Evolutionary conservation across 768 basidiomycete genomes (phyloP).

Genomic region (Boletellus ananas): DNA sequence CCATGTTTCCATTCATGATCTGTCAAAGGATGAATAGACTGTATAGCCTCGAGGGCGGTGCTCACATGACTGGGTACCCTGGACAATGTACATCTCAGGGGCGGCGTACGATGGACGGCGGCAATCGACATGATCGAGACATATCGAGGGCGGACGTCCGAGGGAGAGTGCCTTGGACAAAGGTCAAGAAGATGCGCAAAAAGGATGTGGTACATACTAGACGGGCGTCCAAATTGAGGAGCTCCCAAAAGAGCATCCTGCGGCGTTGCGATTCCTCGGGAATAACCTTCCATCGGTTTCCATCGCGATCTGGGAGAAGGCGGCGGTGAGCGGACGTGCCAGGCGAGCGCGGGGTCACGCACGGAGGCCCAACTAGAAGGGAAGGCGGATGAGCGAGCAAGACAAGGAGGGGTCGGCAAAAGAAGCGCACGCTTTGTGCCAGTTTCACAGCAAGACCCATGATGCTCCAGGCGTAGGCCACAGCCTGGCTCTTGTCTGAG

Average conservation of each 20-base stretch:
- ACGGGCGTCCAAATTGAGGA: slow-evolving; percentile 64
- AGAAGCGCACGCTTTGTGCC: slow-evolving; percentile 58
- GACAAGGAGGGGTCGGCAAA: neutral
- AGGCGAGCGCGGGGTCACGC: slow-evolving; percentile 26
- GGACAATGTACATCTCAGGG: slow-evolving; percentile 29
- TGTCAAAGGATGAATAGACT: slow-evolving; percentile 25
- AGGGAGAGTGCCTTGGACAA: slow-evolving; percentile 57
- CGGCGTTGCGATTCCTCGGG: slow-evolving; percentile 72
- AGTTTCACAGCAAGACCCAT: slow-evolving; percentile 74
- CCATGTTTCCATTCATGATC: slow-evolving; percentile 71
- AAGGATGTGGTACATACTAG: slow-evolving; percentile 45
- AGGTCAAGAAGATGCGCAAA: slow-evolving; percentile 11
- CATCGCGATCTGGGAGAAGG: slow-evolving; percentile 56
- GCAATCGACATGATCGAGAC: slow-evolving; percentile 62
- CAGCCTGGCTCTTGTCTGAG: slow-evolving; percentile 68
- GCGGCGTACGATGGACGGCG: slow-evolving; percentile 35
- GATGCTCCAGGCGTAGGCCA: slow-evolving; percentile 72
- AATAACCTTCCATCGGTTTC: slow-evolving; percentile 57
- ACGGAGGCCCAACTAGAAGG: slow-evolving; percentile 62
- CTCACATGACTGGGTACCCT: slow-evolving; percentile 30
- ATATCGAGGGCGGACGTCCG: slow-evolving; percentile 68
- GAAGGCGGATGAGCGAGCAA: neutral
- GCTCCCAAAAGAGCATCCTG: slow-evolving; percentile 69
- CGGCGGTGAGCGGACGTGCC: slow-evolving; percentile 22
- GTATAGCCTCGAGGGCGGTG: slow-evolving; percentile 5